A percentile compares a stretch with the other conserved stretches of the same genome.
Evolutionary conservation across 2,329 filamentous ascomycete species (phyloP).

Genomic region (Aspergillus thermomutatus): DNA sequence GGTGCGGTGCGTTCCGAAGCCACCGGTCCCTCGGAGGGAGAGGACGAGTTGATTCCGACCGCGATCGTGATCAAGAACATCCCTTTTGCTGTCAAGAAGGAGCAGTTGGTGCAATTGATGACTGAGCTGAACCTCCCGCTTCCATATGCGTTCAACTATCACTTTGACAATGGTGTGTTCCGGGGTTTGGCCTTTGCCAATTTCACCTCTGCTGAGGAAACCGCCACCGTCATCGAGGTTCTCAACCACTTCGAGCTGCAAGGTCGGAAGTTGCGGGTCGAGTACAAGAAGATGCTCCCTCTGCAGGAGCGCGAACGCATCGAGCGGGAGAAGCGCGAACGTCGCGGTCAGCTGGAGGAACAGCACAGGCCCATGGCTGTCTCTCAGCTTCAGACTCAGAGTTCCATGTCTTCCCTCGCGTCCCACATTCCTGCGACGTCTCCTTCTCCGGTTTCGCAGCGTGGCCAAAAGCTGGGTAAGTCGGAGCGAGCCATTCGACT

Average conservation of each 20-base stretch:
- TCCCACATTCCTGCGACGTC: conserved; percentile 62
- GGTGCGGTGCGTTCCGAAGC: conserved; percentile 41
- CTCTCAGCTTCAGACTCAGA: conserved; percentile 73
- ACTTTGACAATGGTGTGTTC: conserved; percentile 98
- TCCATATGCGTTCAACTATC: conserved; percentile 98
- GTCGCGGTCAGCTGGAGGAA: conserved; percentile 92
- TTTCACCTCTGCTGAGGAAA: conserved; percentile 94
- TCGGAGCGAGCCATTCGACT: not conserved
- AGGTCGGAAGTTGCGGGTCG: conserved; percentile 88
- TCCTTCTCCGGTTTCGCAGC: conserved; percentile 64
- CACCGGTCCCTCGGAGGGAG: conserved; percentile 39
- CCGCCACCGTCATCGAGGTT: conserved; percentile 82
- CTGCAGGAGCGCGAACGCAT: conserved; percentile 92
- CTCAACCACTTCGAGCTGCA: conserved; percentile 97
- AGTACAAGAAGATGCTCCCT: conserved; percentile 99
- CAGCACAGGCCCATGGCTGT: conserved; percentile 74
- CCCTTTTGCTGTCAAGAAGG: conserved; percentile 96
- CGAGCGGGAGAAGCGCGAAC: conserved; percentile 93
- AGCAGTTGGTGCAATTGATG: conserved; percentile 90
- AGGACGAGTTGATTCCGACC: conserved; percentile 91
- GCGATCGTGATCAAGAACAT: conserved; percentile 99
- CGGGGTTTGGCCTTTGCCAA: conserved; percentile 95
- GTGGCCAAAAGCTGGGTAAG: conserved; percentile 37
- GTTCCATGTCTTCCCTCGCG: conserved; percentile 77
- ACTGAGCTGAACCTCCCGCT: conserved; percentile 88